Base-by-base conservation (phyloP, 2,329 filamentous ascomycete genomes). In the Verticillium nonalfalfae region DNA sequence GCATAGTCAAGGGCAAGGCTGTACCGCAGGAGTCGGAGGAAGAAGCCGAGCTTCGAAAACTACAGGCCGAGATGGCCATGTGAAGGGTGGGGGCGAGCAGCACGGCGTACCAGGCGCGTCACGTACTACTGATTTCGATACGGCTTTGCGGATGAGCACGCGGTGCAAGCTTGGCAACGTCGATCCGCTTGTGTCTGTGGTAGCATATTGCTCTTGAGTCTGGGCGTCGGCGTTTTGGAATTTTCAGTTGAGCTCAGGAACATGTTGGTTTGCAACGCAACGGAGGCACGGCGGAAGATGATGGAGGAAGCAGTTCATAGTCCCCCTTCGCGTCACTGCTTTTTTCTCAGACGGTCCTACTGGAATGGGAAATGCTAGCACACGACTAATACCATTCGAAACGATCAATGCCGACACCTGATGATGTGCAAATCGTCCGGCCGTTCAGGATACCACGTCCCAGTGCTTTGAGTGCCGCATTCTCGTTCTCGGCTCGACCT, bases 61-160 rank as follows among this genome's bases (percentile, higher is more conserved):
- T 99, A 68, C 93, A 96, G 74, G 93, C 92, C 39, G 94, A 97
- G 77, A 98, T 98, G 94, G 93, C 93, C 66, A 97, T 97, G 89
- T 96, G 71, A 82, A 63, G 50, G 18, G 13, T 10, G 18, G 9
- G 45, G 13, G n/a, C 54, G 54, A 56, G 54, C 33, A 21, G 55
- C 34, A 57, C 15, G 33, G 54, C 10, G 54, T 34, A 57, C 33
- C 34, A 57, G 33, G 33, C 33, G 15, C 34, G 21, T 18, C 55
- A 21, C 33, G 55, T 36, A 34, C 45, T 52, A 35, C 55, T 36
- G 33, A 57, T 33, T 35, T 34, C 54, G 35, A 21, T 57, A 38
- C n/a, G 35, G 55, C 55, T 34, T 38, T 9, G 31, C 18, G 55
- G 26, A 50, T 58, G 18, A 52, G 45, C 45, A 18, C 18, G 45